Evolutionary conservation across 164 flowering plant genomes (phyloP).

Genomic region (Chimonanthus salicifolius): DNA sequence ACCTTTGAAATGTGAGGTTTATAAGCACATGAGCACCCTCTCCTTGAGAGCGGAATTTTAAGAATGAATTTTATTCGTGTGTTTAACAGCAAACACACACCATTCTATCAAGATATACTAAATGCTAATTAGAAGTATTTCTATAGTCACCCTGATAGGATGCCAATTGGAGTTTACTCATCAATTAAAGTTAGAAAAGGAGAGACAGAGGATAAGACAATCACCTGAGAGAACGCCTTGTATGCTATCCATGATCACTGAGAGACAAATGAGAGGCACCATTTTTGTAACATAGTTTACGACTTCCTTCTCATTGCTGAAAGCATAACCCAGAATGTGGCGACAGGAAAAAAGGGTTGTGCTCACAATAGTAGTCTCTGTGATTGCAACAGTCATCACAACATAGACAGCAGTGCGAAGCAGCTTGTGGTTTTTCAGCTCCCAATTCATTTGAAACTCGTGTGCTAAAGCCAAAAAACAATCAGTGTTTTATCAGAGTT

Average conservation of each 20-base stretch:
- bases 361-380: constrained; percentile 42
- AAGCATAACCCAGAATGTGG: constrained; percentile 53
- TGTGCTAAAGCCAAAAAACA: constrained; percentile 56
- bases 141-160: no score
- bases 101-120: no score
- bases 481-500: not conserved
- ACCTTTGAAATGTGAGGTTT: no score
- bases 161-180: no score
- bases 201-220: not conserved
- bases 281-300: constrained; percentile 55
- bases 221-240: constrained; percentile 79
- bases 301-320: constrained; percentile 76
- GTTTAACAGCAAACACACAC: no score
- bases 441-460: constrained; percentile 88
- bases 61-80: no score
- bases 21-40: no score
- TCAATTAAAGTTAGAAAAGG: no score
- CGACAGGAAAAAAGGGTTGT: constrained; percentile 42
- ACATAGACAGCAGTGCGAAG: constrained; percentile 43
- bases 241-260: constrained; percentile 49
- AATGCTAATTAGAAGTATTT: no score
- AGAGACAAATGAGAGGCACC: constrained; percentile 63
- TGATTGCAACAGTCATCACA: constrained; percentile 33
- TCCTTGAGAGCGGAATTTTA: no score
- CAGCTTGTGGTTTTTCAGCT: constrained; percentile 63